Evolutionary conservation across 441 rosid species (phyloP).

Genomic region (Adansonia gregorii): DNA sequence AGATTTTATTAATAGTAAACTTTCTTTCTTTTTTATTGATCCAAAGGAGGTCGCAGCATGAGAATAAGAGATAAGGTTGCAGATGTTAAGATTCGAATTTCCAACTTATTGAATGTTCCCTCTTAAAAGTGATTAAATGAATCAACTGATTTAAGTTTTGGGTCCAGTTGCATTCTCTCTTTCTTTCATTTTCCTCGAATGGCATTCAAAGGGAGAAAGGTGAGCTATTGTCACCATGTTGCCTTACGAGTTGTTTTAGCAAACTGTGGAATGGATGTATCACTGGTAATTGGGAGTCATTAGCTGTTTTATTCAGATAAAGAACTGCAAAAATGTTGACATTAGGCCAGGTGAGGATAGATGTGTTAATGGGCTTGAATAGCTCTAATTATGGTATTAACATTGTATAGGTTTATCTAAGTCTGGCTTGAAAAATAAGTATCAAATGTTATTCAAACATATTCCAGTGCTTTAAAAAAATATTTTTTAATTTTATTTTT

Average conservation of each 20-base stretch:
- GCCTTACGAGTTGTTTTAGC: not conserved
- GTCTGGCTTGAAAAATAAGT: too few species aligned
- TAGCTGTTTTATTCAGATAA: not conserved
- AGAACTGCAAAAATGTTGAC: not conserved
- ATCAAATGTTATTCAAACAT: too few species aligned
- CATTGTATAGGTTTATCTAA: too few species aligned
- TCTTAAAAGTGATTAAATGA: too few species aligned
- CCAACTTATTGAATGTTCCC: too few species aligned
- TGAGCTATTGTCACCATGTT: not conserved
- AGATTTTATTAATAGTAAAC: not conserved
- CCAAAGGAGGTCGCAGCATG: too few species aligned
- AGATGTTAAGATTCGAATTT: too few species aligned
- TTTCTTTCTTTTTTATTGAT: not conserved
- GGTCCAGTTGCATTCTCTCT: not conserved
- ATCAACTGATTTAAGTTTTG: not conserved
- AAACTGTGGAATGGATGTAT: not conserved
- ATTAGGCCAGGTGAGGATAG: not conserved
- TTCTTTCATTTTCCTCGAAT: conserved; percentile 17
- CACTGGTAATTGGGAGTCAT: not conserved
- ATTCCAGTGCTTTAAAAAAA: too few species aligned
- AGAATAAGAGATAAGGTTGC: too few species aligned
- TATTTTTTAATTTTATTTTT: too few species aligned
- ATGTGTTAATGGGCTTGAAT: too few species aligned
- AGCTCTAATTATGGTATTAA: too few species aligned
- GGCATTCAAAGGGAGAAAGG: not conserved